phyloP scores from a whole-genome alignment of 1,284 basidiomycete genomes.

The Sanghuangporus sanghuang region DNA sequence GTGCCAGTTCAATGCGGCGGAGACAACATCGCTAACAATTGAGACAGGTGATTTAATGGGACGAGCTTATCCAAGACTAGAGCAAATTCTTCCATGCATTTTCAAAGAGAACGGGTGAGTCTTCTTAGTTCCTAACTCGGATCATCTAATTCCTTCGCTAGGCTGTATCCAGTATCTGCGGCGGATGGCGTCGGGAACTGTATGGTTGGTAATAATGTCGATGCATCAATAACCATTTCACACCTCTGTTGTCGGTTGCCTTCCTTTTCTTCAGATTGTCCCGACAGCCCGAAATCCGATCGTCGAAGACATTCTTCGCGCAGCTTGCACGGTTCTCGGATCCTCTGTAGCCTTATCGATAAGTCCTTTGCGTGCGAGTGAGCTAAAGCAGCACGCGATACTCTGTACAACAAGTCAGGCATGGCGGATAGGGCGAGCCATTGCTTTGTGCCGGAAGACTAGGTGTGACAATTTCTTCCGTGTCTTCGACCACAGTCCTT shows the following conservation, averaged over 20 bases:
- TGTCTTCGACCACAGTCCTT: neutral
- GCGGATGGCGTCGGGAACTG: conserved; percentile 42
- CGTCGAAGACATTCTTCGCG: conserved; percentile 22
- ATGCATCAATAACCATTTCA: neutral
- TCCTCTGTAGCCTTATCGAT: conserved; percentile 38
- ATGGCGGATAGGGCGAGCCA: conserved; percentile 48
- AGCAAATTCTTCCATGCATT: conserved; percentile 8
- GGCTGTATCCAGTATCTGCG: conserved; percentile 39
- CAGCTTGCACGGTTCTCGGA: conserved; percentile 35
- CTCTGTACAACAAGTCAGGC: conserved; percentile 45
- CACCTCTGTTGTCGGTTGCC: neutral
- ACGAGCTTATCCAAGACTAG: conserved; percentile 33
- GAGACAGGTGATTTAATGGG: conserved; percentile 46
- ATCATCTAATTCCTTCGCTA: conserved; percentile 22
- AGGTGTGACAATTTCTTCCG: conserved; percentile 4
- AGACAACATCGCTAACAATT: neutral
- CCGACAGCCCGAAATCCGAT: conserved; percentile 16
- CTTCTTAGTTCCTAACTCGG: neutral
- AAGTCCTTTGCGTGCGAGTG: conserved; percentile 31
- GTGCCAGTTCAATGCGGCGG: too few species aligned
- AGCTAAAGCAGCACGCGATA: conserved; percentile 37
- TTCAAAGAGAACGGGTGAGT: conserved; percentile 26
- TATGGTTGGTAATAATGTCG: conserved; percentile 23
- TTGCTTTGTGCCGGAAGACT: conserved; percentile 33
- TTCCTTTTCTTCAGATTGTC: conserved; percentile 14